Conservation (phyloP, 2,329 filamentous ascomycete genomes). For the Trichoderma aggressivum region DNA sequence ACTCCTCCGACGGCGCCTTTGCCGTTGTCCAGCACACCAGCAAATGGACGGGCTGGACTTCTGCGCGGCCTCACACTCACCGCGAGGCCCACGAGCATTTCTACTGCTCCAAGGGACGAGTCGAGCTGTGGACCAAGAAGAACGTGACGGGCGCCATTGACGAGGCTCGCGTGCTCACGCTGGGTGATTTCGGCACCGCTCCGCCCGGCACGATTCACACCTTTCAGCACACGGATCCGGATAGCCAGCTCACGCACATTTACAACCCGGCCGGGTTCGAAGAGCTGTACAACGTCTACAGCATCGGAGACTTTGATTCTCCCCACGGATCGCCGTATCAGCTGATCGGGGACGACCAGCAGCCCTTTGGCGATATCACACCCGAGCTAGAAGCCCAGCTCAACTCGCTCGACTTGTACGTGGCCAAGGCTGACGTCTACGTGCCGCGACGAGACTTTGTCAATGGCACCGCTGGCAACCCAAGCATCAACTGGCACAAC, state of each 20-base stretch:
- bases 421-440: slow-evolving; percentile 17
- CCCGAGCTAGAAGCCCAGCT: slow-evolving; percentile 15
- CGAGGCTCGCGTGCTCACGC: slow-evolving; percentile 23
- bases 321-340: slow-evolving; percentile 20
- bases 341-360: slow-evolving; percentile 17
- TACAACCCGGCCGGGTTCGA: slow-evolving; percentile 27
- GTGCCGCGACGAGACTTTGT: slow-evolving; percentile 24
- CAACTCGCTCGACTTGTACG: slow-evolving; percentile 21
- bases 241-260: slow-evolving; percentile 24
- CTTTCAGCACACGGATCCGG: slow-evolving; percentile 25
- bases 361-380: slow-evolving; percentile 22
- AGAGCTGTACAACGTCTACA: slow-evolving; percentile 22
- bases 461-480: slow-evolving; percentile 23
- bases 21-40: slow-evolving; percentile 25
- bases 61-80: slow-evolving; percentile 25
- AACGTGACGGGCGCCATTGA: slow-evolving; percentile 20
- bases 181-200: slow-evolving; percentile 25
- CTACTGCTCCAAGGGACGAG: slow-evolving; percentile 24
- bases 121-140: slow-evolving; percentile 25
- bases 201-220: slow-evolving; percentile 24
- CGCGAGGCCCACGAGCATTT: slow-evolving; percentile 23
- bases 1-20: slow-evolving; percentile 26
- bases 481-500: slow-evolving; percentile 21
- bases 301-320: slow-evolving; percentile 18
- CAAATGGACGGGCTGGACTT: slow-evolving; percentile 16